These are phyloP conservation scores for Plasmodium chabaudi DNA, from an alignment of 169 alveolate species.

Conservation along the genomic window DNA sequence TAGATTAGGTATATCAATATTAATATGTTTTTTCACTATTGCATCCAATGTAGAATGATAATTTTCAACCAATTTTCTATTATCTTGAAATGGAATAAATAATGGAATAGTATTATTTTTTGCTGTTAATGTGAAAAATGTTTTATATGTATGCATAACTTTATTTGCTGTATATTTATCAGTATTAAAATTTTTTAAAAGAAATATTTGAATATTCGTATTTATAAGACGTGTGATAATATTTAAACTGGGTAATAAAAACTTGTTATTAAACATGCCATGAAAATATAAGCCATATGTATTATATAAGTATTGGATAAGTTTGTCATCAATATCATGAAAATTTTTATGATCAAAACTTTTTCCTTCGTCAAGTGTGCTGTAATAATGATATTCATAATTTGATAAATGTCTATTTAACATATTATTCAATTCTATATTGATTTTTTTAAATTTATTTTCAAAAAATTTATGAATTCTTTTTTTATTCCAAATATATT, in stretches of 20 bases:
- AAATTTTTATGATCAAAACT: background rate
- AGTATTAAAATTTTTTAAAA: conserved; percentile 55
- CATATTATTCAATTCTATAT: conserved; percentile 15
- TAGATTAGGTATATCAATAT: conserved; percentile 49
- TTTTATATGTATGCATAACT: conserved; percentile 42
- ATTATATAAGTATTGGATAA: background rate
- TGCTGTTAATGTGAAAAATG: conserved; percentile 32
- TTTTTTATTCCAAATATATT: conserved; percentile 51
- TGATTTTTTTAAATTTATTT: conserved; percentile 13
- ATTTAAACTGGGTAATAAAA: conserved; percentile 21
- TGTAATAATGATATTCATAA: conserved; percentile 16
- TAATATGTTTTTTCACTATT: conserved; percentile 19
- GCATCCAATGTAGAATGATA: conserved; percentile 14
- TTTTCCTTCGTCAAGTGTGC: background rate
- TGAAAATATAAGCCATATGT: conserved; percentile 20
- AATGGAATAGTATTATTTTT: conserved; percentile 32
- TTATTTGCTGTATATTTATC: conserved; percentile 33
- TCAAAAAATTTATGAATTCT: conserved; percentile 6
- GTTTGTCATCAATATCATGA: background rate
- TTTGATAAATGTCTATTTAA: conserved; percentile 10
- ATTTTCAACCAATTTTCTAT: background rate
- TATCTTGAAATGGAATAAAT: conserved; percentile 30
- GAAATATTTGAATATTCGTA: conserved; percentile 21
- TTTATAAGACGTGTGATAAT: conserved; percentile 16
- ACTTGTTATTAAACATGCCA: conserved; percentile 24